These are phyloP conservation scores for Phytophthora cryptogea DNA, from an alignment of 352 stramenopile genomes.

Conservation along the genomic window DNA sequence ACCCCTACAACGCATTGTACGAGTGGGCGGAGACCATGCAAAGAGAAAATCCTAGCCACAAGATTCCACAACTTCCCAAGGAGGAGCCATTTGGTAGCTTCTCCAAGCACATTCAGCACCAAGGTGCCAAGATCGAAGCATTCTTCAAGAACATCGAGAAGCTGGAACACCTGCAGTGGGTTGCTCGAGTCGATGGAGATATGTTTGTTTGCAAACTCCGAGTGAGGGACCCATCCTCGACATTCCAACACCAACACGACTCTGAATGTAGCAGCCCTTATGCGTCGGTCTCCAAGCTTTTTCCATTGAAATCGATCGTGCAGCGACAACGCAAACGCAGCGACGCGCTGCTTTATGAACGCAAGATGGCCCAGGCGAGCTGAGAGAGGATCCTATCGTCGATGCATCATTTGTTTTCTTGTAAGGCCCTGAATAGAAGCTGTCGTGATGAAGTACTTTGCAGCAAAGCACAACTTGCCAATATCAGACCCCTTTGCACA, in stretches of 20 bases:
- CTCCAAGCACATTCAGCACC: slow-evolving; percentile 55
- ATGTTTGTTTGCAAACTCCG: slow-evolving; percentile 18
- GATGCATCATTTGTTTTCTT: slow-evolving; percentile 7
- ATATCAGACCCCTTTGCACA: background rate
- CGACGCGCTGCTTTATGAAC: slow-evolving; percentile 4
- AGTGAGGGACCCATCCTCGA: background rate
- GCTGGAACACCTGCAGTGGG: slow-evolving; percentile 54
- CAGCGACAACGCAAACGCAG: slow-evolving; percentile 11
- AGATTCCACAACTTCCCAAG: slow-evolving; percentile 57
- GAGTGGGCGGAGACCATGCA: slow-evolving; percentile 14
- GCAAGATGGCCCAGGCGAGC: slow-evolving; percentile 14
- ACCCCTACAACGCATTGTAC: slow-evolving; percentile 14
- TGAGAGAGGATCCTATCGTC: background rate
- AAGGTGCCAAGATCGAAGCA: slow-evolving; percentile 49
- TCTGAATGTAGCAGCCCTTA: background rate
- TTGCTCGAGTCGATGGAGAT: slow-evolving; percentile 29
- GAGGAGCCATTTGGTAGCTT: slow-evolving; percentile 66
- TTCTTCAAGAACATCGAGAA: slow-evolving; percentile 56
- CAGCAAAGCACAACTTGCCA: background rate
- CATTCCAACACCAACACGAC: background rate
- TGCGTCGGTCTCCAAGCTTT: slow-evolving; percentile 9
- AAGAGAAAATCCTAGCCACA: slow-evolving; percentile 5
- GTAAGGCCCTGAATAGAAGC: slow-evolving; percentile 2
- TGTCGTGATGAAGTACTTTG: background rate
- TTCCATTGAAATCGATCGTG: slow-evolving; percentile 10